Base-by-base conservation (phyloP, 2,329 filamentous ascomycete genomes). In the Clarireedia homoeocarpa region DNA sequence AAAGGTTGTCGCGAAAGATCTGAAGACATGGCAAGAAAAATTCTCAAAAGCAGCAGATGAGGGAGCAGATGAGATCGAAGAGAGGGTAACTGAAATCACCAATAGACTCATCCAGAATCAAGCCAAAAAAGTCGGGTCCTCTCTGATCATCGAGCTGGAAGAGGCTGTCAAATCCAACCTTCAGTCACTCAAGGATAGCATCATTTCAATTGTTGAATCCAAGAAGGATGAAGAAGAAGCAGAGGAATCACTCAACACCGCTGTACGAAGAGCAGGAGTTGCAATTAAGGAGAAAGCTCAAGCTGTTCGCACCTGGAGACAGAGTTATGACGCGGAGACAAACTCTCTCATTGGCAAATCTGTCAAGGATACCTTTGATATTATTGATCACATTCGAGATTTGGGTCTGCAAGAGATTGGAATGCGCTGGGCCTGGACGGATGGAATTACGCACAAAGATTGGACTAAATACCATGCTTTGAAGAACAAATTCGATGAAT, bases 381-480 rank as follows among this genome's bases (percentile, higher is more conserved):
- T 87, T 12, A 76, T 89, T 45, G 84, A 88, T 62, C 78, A 77
- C 61, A 84, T 88, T 52, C 81, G 84, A 45, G 83, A 88, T 60
- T 73, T 88, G 27, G 84, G 85, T 9, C 74, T 89, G 34, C 84
- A 88, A 65, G 85, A 89, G 64, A 84, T 89, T 50, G 86, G 86
- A 44, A 85, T 87, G 77, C 62, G 69, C 67, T 99, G 94, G 91
- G 91, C 92, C 12, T 95, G 89, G 86, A 94, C 91, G 74, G 91
- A 97, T 57, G 90, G 90, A 34, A 82, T 99, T 59, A 95, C 92
- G 1, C 96, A 99, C 77, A 91, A 95, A 71, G 91, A 99, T 70
- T 99, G 94, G 94, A 83, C 86, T 58, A 94, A 92, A 70, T 99
- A 96, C 68, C 91, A 97, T 70, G 83, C 88, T 58, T 77, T 99